Evolutionary conservation across 2,329 filamentous ascomycete genomes (phyloP).

Genomic region (Chaetomium sp.): DNA sequence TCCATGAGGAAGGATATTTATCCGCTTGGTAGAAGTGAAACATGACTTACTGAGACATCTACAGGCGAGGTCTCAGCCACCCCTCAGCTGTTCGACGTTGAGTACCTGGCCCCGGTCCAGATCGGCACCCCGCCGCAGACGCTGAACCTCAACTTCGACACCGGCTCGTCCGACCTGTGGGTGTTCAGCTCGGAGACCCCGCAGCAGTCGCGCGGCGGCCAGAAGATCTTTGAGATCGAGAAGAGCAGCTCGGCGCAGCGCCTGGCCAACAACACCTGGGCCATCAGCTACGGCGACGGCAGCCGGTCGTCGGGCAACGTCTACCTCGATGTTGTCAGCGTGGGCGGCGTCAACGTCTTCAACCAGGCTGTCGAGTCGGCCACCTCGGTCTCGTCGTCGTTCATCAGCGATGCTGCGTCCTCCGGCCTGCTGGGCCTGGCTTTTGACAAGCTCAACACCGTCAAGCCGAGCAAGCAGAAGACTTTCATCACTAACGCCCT

Average conservation of each 20-base stretch:
- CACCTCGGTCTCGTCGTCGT: constrained; percentile 43
- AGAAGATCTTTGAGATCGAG: constrained; percentile 49
- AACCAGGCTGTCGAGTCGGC: constrained; percentile 60
- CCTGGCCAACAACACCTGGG: constrained; percentile 41
- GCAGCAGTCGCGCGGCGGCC: constrained; percentile 40
- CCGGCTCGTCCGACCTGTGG: constrained; percentile 64
- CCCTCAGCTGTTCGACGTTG: constrained; percentile 41
- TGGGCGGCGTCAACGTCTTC: constrained; percentile 53
- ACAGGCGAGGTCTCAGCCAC: constrained; percentile 35
- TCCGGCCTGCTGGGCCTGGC: constrained; percentile 51
- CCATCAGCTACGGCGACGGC: constrained; percentile 58
- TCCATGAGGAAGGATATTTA: neutral
- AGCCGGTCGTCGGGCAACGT: constrained; percentile 56
- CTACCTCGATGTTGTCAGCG: constrained; percentile 55
- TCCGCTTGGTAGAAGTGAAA: no score
- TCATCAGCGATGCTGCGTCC: constrained; percentile 28
- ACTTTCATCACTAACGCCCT: constrained; percentile 38
- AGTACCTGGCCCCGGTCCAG: constrained; percentile 52
- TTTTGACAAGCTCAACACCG: constrained; percentile 53
- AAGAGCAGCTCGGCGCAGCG: constrained; percentile 36
- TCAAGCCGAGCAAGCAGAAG: constrained; percentile 46
- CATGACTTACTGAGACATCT: constrained; percentile 14
- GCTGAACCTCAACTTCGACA: constrained; percentile 60
- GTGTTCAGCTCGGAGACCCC: constrained; percentile 55
- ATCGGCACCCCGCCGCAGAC: constrained; percentile 48